Conservation (phyloP, 768 basidiomycete species). For the Naganishia kalamii region DNA sequence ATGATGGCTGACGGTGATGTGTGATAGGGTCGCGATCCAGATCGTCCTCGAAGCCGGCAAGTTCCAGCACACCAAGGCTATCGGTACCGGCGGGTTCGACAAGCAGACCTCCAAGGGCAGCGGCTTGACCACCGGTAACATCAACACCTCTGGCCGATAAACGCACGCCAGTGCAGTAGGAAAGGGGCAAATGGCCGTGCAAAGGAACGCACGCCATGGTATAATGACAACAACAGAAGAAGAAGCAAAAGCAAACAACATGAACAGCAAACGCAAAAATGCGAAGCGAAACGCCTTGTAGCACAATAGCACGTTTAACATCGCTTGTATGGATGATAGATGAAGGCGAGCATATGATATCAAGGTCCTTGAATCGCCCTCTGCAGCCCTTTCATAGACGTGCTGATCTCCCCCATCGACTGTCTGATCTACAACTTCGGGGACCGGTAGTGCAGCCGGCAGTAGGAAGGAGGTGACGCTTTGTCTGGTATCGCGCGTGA, state of each 20-base stretch:
- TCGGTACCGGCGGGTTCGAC: constrained; percentile 23
- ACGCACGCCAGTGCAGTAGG: neutral
- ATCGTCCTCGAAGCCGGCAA: constrained; percentile 17
- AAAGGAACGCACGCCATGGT: neutral
- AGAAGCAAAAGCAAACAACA: neutral
- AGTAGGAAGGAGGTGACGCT: too few species aligned
- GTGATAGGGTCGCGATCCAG: neutral
- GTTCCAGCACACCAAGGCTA: constrained; percentile 15
- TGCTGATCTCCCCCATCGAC: too few species aligned
- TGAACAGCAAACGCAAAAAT: neutral
- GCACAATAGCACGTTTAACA: neutral
- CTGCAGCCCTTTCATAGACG: too few species aligned
- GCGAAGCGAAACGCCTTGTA: neutral
- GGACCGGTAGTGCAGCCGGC: too few species aligned
- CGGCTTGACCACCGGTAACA: constrained; percentile 11
- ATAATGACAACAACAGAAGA: neutral
- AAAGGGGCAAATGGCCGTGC: neutral
- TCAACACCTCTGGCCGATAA: constrained; percentile 1
- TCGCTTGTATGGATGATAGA: constrained; percentile 16
- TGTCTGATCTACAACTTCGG: too few species aligned
- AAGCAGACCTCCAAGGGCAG: constrained; percentile 22
- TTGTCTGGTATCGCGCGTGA: too few species aligned
- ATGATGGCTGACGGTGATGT: neutral
- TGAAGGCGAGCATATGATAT: neutral
- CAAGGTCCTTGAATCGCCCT: too few species aligned